These are phyloP conservation scores for Byssochlamys sp. DNA, from an alignment of 2,329 filamentous ascomycete species.

Conservation along the genomic window DNA sequence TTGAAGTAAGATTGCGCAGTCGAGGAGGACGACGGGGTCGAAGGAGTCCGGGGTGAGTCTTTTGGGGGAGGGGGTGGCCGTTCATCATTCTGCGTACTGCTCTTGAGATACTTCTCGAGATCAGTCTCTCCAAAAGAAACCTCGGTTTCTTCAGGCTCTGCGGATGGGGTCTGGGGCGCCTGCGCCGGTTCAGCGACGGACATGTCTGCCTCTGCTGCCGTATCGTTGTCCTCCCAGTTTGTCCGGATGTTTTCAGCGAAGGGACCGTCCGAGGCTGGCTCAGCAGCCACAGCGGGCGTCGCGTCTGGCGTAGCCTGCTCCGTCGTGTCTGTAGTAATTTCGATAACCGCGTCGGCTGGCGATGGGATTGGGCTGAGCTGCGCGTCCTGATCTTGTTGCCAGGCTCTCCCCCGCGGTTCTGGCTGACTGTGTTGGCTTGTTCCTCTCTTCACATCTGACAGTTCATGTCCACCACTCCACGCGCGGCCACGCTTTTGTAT, in stretches of 20 bases:
- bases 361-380: not conserved
- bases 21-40: constrained; percentile 21
- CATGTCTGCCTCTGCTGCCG: constrained; percentile 15
- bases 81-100: constrained; percentile 24
- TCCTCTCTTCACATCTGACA: constrained; percentile 6
- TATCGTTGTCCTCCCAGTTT: constrained; percentile 5
- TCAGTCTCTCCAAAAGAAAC: constrained; percentile 24
- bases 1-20: constrained; percentile 36
- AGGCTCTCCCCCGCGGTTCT: constrained; percentile 5
- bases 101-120: constrained; percentile 34
- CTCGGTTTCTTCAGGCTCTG: constrained; percentile 8
- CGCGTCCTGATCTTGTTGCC: constrained; percentile 3
- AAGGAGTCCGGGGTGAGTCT: constrained; percentile 19
- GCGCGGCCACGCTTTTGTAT: constrained; percentile 28
- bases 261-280: not conserved
- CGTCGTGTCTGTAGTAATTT: not conserved
- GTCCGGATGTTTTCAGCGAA: constrained; percentile 4
- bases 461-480: constrained; percentile 18
- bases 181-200: constrained; percentile 19
- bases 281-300: not conserved
- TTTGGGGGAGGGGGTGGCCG: constrained; percentile 26
- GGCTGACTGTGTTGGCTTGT: constrained; percentile 12
- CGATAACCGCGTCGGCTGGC: constrained; percentile 7
- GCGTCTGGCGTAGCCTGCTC: not conserved
- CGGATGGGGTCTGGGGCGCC: constrained; percentile 10